Conservation (phyloP, 2,329 filamentous ascomycete species). For the Fusarium falciforme region DNA sequence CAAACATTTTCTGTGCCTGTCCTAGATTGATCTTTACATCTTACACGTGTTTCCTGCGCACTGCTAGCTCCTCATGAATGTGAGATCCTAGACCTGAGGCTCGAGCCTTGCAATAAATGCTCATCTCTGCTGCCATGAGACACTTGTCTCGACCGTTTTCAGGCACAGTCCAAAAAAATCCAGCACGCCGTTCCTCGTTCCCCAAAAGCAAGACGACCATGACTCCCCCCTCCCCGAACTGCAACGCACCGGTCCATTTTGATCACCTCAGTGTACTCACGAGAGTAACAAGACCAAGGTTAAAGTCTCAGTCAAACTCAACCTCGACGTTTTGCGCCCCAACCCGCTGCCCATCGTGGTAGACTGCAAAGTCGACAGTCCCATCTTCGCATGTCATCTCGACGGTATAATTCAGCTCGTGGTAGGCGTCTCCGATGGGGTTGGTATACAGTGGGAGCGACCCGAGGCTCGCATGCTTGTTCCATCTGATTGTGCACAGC, state of each 20-base stretch:
- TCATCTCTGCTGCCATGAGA: not conserved
- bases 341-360: constrained; percentile 20
- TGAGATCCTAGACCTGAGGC: not conserved
- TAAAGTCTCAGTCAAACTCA: constrained; percentile 22
- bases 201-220: not conserved
- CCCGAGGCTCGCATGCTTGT: not conserved
- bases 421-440: constrained; percentile 2
- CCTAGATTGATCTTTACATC: not conserved
- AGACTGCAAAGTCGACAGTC: constrained; percentile 37
- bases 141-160: not conserved
- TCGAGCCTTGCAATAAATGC: not conserved
- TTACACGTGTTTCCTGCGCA: not conserved
- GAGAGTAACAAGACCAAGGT: not conserved
- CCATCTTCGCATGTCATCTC: constrained; percentile 37
- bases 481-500: constrained; percentile 39
- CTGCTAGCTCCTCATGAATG: not conserved
- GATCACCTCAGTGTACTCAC: not conserved
- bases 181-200: not conserved
- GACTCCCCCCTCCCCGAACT: not conserved
- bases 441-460: constrained; percentile 28
- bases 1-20: not conserved
- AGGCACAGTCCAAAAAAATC: not conserved
- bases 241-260: too few species aligned
- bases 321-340: constrained; percentile 33
- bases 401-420: not conserved